Conservation (phyloP, 2,329 filamentous ascomycete species). For the Pestalotiopsis fici region DNA sequence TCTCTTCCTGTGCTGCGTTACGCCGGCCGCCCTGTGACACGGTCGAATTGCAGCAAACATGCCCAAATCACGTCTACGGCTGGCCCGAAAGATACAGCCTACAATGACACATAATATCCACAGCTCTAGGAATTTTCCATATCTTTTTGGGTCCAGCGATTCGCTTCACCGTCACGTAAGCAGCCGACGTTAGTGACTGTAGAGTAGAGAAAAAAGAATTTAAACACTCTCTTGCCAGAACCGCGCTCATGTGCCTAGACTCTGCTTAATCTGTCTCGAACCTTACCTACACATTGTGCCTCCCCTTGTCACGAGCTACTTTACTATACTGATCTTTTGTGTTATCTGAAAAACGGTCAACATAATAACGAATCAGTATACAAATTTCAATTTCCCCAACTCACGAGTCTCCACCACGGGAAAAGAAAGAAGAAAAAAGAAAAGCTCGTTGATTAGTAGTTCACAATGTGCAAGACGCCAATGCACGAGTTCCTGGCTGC, state of each 20-base stretch:
- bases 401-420: too few relatives aligned
- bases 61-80: background rate
- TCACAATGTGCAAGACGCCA: constrained; percentile 55
- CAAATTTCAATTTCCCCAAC: too few relatives aligned
- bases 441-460: background rate
- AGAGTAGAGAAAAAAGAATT: background rate
- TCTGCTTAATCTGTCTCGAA: background rate
- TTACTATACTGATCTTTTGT: background rate
- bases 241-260: background rate
- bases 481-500: constrained; percentile 62
- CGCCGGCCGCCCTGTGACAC: background rate
- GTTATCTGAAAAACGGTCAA: background rate
- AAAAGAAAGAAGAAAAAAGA: too few relatives aligned
- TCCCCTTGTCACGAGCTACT: background rate
- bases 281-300: background rate
- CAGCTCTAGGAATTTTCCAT: background rate
- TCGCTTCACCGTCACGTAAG: background rate
- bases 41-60: background rate
- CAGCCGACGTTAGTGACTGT: background rate
- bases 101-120: constrained; percentile 10
- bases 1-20: background rate
- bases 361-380: background rate
- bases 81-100: background rate
- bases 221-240: background rate
- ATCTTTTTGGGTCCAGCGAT: background rate